phyloP scores from a whole-genome alignment of 371 early-diverging fungal genomes.

The Mucor plumbeus region DNA sequence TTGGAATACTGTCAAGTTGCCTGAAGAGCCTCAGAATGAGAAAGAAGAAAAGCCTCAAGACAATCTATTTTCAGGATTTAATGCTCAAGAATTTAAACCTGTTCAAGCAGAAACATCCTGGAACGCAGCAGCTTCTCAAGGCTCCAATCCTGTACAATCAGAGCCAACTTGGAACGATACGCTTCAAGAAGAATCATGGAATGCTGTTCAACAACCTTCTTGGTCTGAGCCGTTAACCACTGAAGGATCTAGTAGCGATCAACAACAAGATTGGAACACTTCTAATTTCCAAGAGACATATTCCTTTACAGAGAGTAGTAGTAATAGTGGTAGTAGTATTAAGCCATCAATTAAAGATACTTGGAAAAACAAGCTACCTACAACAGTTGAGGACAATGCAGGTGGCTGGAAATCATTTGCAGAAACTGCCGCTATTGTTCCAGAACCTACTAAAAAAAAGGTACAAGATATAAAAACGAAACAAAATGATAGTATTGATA shows the following conservation, averaged over 20 bases:
- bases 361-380: constrained; percentile 8
- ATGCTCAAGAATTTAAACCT: neutral
- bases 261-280: neutral
- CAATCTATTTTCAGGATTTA: neutral
- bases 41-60: neutral
- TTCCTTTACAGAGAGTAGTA: neutral
- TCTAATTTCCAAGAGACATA: neutral
- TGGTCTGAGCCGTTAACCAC: neutral
- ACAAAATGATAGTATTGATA: no score
- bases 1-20: constrained; percentile 3
- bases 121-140: neutral
- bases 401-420: constrained; percentile 19
- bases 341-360: constrained; percentile 3
- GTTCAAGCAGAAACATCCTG: neutral
- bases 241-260: neutral
- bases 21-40: neutral
- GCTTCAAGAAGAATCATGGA: neutral
- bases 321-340: neutral
- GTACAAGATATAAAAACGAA: neutral
- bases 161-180: neutral
- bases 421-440: neutral
- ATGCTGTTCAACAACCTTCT: neutral
- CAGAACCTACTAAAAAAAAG: neutral
- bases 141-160: neutral
- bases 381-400: constrained; percentile 10